A percentile compares a stretch with the other conserved stretches of the same genome.
These are phyloP conservation scores for Mycena polygramma DNA, from an alignment of 768 basidiomycete genomes.

Conservation along the genomic window DNA sequence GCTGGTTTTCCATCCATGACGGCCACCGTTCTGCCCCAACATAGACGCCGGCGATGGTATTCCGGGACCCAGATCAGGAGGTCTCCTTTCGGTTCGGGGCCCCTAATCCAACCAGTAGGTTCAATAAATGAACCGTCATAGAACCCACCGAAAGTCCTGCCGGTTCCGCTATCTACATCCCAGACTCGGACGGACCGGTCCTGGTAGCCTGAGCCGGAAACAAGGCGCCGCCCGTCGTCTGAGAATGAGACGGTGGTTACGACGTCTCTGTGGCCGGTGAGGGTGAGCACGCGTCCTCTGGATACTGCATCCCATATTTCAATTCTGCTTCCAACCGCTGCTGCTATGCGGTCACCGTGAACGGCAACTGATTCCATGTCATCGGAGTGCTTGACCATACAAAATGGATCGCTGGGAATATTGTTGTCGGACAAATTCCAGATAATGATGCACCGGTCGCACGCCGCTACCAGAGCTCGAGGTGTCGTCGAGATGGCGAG, in stretches of 20 bases:
- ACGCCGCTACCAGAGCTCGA: constrained; percentile 15
- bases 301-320: constrained; percentile 10
- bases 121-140: constrained; percentile 18
- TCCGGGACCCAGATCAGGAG: constrained; percentile 30
- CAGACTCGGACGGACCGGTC: constrained; percentile 35
- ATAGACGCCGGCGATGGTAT: constrained; percentile 16
- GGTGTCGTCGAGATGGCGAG: neutral
- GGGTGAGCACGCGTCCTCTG: neutral
- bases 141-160: constrained; percentile 3
- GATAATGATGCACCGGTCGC: constrained; percentile 3
- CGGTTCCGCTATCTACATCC: constrained; percentile 1
- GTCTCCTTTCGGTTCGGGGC: constrained; percentile 6
- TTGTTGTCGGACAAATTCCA: constrained; percentile 14
- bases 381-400: constrained; percentile 6
- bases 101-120: constrained; percentile 27
- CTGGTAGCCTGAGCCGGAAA: constrained; percentile 30
- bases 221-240: constrained; percentile 37
- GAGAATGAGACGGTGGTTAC: constrained; percentile 40
- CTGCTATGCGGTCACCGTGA: constrained; percentile 17
- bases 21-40: constrained; percentile 31
- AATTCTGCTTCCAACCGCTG: constrained; percentile 15
- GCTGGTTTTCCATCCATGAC: constrained; percentile 32
- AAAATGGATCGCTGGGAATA: neutral
- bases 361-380: constrained; percentile 1
- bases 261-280: constrained; percentile 34